phyloP scores from a whole-genome alignment of 2,329 filamentous ascomycete genomes.

The Aspergillus sp. region DNA sequence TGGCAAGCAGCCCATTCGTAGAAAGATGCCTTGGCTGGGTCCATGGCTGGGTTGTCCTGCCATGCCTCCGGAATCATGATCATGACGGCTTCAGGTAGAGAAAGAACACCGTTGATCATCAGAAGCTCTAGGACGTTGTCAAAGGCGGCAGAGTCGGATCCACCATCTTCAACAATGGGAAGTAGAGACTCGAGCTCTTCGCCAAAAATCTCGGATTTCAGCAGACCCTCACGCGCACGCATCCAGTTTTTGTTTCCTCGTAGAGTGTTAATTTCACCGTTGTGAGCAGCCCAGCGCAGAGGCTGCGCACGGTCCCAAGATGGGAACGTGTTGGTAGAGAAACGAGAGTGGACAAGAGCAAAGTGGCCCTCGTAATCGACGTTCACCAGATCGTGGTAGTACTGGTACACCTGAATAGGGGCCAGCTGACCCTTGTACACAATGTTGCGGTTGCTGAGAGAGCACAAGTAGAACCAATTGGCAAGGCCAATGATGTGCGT shows the following conservation, averaged over 20 bases:
- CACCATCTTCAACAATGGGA: conserved; percentile 93
- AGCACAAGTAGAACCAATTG: conserved; percentile 99
- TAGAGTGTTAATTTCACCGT: conserved; percentile 97
- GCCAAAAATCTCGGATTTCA: conserved; percentile 89
- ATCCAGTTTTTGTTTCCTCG: conserved; percentile 99
- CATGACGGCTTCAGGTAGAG: conserved; percentile 94
- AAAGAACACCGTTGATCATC: conserved; percentile 93
- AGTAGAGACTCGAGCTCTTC: conserved; percentile 89
- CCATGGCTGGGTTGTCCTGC: conserved; percentile 91
- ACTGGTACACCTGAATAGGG: conserved; percentile 93
- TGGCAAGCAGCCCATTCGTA: conserved; percentile 98
- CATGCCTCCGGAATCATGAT: conserved; percentile 97
- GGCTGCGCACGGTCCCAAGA: conserved; percentile 98
- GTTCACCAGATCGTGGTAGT: conserved; percentile 95
- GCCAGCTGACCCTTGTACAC: conserved; percentile 97
- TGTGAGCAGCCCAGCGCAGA: conserved; percentile 94
- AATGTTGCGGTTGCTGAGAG: conserved; percentile 95
- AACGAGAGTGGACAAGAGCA: conserved; percentile 92
- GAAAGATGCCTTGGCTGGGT: conserved; percentile 92
- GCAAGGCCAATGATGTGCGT: conserved; percentile 92
- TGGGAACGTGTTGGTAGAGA: conserved; percentile 97
- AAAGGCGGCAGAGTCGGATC: conserved; percentile 94
- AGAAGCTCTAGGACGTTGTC: conserved; percentile 94
- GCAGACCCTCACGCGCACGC: conserved; percentile 91
- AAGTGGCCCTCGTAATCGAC: conserved; percentile 98